These are phyloP conservation scores for Aspergillus uvarum DNA, from an alignment of 2,329 filamentous ascomycete genomes.

Conservation along the genomic window DNA sequence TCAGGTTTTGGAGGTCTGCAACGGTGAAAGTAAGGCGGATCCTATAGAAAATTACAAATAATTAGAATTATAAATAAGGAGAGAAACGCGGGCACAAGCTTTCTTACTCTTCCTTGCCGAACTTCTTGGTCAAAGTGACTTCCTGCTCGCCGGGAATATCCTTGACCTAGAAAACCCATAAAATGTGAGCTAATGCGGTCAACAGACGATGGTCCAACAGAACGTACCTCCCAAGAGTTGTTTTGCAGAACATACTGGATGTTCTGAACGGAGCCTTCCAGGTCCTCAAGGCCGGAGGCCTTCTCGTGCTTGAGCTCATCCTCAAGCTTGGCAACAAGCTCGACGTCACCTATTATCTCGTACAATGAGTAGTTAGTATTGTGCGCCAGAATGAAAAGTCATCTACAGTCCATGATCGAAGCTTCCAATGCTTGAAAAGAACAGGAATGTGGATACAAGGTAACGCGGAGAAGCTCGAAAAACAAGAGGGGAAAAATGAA, in stretches of 20 bases:
- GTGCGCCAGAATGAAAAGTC: not conserved
- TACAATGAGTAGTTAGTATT: conserved; percentile 3
- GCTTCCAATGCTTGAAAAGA: not conserved
- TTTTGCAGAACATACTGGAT: conserved; percentile 90
- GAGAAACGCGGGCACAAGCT: not conserved
- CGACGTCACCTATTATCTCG: conserved; percentile 60
- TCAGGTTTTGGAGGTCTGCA: conserved; percentile 71
- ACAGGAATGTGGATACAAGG: not conserved
- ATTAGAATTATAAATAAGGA: not conserved
- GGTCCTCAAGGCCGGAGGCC: conserved; percentile 71
- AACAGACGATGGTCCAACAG: not conserved
- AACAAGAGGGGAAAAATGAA: not conserved
- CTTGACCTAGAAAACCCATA: conserved; percentile 49
- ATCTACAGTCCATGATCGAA: not conserved
- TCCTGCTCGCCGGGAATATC: conserved; percentile 85
- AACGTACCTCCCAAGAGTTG: conserved; percentile 70
- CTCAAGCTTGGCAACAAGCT: conserved; percentile 82
- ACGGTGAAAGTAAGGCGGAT: conserved; percentile 83
- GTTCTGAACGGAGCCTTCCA: conserved; percentile 77
- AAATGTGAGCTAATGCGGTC: not conserved
- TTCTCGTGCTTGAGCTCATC: conserved; percentile 82
- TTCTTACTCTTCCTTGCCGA: conserved; percentile 81
- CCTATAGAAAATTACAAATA: conserved; percentile 39
- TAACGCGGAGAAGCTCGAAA: not conserved
- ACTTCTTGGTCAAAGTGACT: conserved; percentile 77